These are phyloP conservation scores for Aspergillus clavatus DNA, from an alignment of 2,329 filamentous ascomycete genomes.

Conservation along the genomic window DNA sequence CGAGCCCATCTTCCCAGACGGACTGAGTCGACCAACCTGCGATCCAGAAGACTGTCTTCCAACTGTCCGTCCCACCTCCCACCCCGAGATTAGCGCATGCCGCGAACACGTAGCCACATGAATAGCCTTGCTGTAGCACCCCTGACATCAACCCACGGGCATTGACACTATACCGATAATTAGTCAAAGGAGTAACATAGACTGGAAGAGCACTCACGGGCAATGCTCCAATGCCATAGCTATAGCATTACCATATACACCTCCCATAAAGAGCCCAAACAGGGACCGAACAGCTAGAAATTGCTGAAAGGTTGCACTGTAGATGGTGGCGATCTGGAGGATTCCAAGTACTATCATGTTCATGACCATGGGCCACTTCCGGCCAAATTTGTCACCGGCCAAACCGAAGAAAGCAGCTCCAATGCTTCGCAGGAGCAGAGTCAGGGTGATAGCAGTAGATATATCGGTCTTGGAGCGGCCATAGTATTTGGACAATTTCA, in stretches of 20 bases:
- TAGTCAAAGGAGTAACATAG: neutral
- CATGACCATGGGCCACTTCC: constrained; percentile 73
- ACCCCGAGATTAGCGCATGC: constrained; percentile 67
- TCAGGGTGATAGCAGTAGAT: constrained; percentile 58
- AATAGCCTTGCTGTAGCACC: constrained; percentile 77
- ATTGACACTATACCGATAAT: constrained; percentile 39
- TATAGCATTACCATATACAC: constrained; percentile 73
- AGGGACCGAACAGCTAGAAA: constrained; percentile 70
- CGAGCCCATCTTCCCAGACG: too few relatives aligned
- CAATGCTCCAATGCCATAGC: constrained; percentile 74
- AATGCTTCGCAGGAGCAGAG: constrained; percentile 67
- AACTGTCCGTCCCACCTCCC: constrained; percentile 50
- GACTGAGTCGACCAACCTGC: constrained; percentile 37
- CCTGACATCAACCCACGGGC: constrained; percentile 76
- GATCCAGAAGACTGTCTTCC: constrained; percentile 74
- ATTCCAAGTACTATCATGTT: constrained; percentile 70
- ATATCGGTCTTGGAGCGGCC: constrained; percentile 61
- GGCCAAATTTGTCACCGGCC: constrained; percentile 71
- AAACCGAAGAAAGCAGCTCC: constrained; percentile 73
- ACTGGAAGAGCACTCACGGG: constrained; percentile 37
- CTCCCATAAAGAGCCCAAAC: constrained; percentile 76
- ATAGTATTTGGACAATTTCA: constrained; percentile 61
- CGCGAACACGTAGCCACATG: constrained; percentile 73
- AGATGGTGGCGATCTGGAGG: constrained; percentile 74
- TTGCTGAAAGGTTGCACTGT: constrained; percentile 64